Conservation (phyloP, 495 filamentous ascomycete species). For the Tetracladium marchalianum region DNA sequence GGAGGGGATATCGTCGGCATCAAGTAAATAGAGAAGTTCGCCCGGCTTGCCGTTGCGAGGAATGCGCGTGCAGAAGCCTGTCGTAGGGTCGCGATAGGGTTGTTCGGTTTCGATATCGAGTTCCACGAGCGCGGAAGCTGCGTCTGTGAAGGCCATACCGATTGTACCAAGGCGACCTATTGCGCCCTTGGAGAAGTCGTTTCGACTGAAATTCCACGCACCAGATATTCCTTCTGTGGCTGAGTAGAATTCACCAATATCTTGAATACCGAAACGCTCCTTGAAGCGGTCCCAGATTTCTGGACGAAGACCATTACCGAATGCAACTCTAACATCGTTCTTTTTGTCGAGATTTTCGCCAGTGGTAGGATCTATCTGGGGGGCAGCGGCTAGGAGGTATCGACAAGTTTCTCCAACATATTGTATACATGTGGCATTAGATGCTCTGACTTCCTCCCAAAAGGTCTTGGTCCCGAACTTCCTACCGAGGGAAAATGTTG, state of each 20-base stretch:
- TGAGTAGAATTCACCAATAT: slow-evolving; percentile 82
- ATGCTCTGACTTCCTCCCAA: slow-evolving; percentile 67
- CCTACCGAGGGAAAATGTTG: slow-evolving; percentile 62
- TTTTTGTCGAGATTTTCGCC: slow-evolving; percentile 68
- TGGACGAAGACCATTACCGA: slow-evolving; percentile 86
- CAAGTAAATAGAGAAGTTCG: slow-evolving; percentile 69
- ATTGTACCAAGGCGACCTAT: slow-evolving; percentile 69
- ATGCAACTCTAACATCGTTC: slow-evolving; percentile 69
- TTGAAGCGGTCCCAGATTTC: slow-evolving; percentile 89
- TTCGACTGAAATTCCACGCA: slow-evolving; percentile 66
- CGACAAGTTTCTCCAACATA: slow-evolving; percentile 95
- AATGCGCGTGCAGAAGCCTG: slow-evolving; percentile 58
- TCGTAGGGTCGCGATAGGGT: slow-evolving; percentile 61
- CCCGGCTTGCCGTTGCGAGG: slow-evolving; percentile 52
- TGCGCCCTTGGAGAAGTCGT: slow-evolving; percentile 67
- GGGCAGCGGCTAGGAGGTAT: slow-evolving; percentile 70
- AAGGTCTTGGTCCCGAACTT: slow-evolving; percentile 78
- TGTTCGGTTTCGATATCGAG: slow-evolving; percentile 64
- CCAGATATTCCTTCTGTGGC: slow-evolving; percentile 71
- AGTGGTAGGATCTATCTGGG: slow-evolving; percentile 49
- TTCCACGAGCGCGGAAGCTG: slow-evolving; percentile 48
- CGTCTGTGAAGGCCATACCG: slow-evolving; percentile 41
- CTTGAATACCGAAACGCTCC: slow-evolving; percentile 72
- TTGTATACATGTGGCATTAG: slow-evolving; percentile 73
- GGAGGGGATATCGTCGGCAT: slow-evolving; percentile 48